phyloP scores from a whole-genome alignment of 768 basidiomycete genomes.

The Tricholoma sp. region DNA sequence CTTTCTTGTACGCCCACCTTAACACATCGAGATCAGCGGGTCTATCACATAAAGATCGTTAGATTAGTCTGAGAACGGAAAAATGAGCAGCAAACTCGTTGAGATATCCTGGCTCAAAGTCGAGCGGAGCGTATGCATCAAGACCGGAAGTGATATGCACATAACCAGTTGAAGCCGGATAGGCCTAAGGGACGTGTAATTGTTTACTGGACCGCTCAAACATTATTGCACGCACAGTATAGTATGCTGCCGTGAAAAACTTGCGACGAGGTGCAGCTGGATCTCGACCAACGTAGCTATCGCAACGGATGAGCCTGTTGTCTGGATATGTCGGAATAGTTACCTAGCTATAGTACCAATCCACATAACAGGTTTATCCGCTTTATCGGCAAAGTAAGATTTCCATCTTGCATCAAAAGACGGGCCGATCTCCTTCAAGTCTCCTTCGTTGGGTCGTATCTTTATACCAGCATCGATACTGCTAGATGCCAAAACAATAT shows the following conservation, averaged over 20 bases:
- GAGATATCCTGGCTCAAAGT: conserved; percentile 42
- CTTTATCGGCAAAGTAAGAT: conserved; percentile 40
- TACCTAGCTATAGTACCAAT: conserved; percentile 39
- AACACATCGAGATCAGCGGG: conserved; percentile 41
- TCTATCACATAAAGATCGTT: conserved; percentile 13
- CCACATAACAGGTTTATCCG: conserved; percentile 52
- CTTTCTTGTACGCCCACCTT: conserved; percentile 35
- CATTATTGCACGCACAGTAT: conserved; percentile 14
- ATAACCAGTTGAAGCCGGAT: conserved; percentile 44
- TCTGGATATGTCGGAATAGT: conserved; percentile 8
- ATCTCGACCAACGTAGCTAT: conserved; percentile 12
- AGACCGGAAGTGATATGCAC: conserved; percentile 42
- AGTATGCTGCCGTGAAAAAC: conserved; percentile 21
- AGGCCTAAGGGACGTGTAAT: conserved; percentile 22
- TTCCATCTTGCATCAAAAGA: conserved; percentile 47
- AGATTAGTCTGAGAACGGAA: conserved; percentile 11
- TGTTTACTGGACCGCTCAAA: background rate
- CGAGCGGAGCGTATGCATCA: conserved; percentile 15
- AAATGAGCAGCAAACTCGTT: conserved; percentile 32
- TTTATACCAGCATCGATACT: conserved; percentile 53
- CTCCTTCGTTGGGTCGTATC: conserved; percentile 44
- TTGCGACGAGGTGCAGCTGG: conserved; percentile 15
- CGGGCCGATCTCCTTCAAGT: conserved; percentile 44
- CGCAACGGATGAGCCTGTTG: background rate
- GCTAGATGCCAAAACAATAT: conserved; percentile 21